A percentile compares a stretch with the other conserved stretches of the same genome.
Evolutionary conservation across 2,329 filamentous ascomycete species (phyloP).

Genomic region (Calonectria pseudoturangicola): DNA sequence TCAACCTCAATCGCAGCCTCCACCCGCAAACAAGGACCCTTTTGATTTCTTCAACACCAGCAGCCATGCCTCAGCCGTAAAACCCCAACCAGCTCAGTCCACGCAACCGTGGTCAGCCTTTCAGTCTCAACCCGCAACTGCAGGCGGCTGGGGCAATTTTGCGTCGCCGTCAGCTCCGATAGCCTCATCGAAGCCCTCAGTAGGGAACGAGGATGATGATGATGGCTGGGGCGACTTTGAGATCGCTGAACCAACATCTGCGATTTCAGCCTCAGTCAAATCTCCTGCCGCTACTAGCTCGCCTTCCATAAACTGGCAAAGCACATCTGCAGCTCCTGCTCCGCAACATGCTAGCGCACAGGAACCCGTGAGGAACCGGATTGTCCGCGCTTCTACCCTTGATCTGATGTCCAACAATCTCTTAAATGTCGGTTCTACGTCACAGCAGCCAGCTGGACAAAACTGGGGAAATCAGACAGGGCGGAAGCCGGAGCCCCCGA

Average conservation of each 20-base stretch:
- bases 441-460: conserved; percentile 31
- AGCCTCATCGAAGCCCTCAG: conserved; percentile 40
- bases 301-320: conserved; percentile 46
- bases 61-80: conserved; percentile 42
- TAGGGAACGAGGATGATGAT: conserved; percentile 69
- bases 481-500: conserved; percentile 38
- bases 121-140: conserved; percentile 49
- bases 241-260: conserved; percentile 65
- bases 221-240: conserved; percentile 83
- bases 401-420: conserved; percentile 73
- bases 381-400: conserved; percentile 69
- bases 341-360: conserved; percentile 32
- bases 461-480: conserved; percentile 37
- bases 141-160: conserved; percentile 47
- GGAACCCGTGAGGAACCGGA: conserved; percentile 46
- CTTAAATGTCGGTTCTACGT: conserved; percentile 59
- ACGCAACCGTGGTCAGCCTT: conserved; percentile 59
- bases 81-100: conserved; percentile 50
- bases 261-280: conserved; percentile 43
- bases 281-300: conserved; percentile 9
- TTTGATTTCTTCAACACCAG: conserved; percentile 51
- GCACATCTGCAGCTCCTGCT: conserved; percentile 33
- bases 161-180: conserved; percentile 36
- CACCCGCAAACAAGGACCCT: conserved; percentile 51
- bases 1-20: conserved; percentile 31